Evolutionary conservation across 1,284 basidiomycete genomes (phyloP), one percentile per base, ranked within the genome.

Genomic region (Cutaneotrichosporon mucoides): DNA sequence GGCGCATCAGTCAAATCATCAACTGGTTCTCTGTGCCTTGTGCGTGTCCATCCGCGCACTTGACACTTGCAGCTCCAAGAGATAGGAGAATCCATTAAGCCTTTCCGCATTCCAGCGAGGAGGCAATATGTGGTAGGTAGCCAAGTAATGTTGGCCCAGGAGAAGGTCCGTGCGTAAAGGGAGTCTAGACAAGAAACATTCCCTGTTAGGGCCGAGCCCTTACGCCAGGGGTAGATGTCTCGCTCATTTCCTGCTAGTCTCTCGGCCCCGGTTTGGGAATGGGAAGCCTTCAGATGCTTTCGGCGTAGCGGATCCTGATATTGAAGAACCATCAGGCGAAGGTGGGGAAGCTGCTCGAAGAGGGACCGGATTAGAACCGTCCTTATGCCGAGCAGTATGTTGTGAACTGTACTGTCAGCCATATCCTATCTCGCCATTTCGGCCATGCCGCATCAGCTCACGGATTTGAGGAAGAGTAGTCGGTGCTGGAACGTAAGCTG

Each of bases 381-480:
- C 45, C 51, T 44, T 44, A 7, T 43, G 57, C 42, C 56, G 60
- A 13, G 54, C 41, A 11, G 47, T 48, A 48, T 63, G 61, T 38
- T 59, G 53, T 11, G 57, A 47, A 7, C 56, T 57, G 53, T 35
- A 16, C 13, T n/a, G 15, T 54, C 35, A 54, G 42, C 16, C 15
- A 7, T 24, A 13, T 42, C 33, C 34, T 11, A 44, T 24, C 45
- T 36, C 36, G 16, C 38, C 45, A 7, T 13, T 9, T 10, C 16
- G 34, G 40, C 51, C 24, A 6, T 12, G 16, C 24, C 24, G 51
- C 51, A 42, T 9, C 5, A 35, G 63, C 70, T 55, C 48, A 73
- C 69, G 75, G 75, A 47, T 76, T 76, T 5, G 50, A 48, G 0
- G 75, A 74, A 0, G 72, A 71, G 57, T 76, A 76, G 59, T 76